These are phyloP conservation scores for Mycena kentingensis DNA, from an alignment of 768 basidiomycete genomes.

Conservation along the genomic window DNA sequence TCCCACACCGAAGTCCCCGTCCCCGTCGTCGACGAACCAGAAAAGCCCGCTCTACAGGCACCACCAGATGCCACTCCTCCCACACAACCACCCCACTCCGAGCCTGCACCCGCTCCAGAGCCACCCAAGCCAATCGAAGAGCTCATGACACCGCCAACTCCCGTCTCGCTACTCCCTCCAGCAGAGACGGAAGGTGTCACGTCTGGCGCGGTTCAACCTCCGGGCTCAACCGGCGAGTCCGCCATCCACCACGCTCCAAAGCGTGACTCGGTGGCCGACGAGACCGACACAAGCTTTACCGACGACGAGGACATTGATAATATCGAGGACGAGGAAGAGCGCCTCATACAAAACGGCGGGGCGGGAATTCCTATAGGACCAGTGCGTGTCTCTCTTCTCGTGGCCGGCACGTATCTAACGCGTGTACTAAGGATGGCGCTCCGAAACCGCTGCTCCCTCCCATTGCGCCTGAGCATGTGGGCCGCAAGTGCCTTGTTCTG, in stretches of 20 bases:
- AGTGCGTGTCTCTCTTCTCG: slow-evolving; percentile 48
- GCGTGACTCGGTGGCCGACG: slow-evolving; percentile 37
- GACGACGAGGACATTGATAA: slow-evolving; percentile 52
- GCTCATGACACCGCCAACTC: slow-evolving; percentile 20
- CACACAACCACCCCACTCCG: neutral
- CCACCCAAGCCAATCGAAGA: slow-evolving; percentile 17
- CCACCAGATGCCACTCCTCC: neutral
- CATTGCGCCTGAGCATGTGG: slow-evolving; percentile 61
- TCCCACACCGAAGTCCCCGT: slow-evolving; percentile 13
- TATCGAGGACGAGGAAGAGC: slow-evolving; percentile 68
- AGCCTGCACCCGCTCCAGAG: neutral
- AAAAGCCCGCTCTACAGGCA: slow-evolving; percentile 17
- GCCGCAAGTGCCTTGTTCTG: slow-evolving; percentile 81
- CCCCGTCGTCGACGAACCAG: slow-evolving; percentile 5
- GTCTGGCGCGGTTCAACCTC: slow-evolving; percentile 87
- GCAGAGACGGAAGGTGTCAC: slow-evolving; percentile 85
- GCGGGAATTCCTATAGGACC: slow-evolving; percentile 81
- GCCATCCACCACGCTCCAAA: slow-evolving; percentile 34
- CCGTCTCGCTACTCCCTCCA: slow-evolving; percentile 19
- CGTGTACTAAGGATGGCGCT: slow-evolving; percentile 58
- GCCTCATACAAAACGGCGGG: slow-evolving; percentile 73
- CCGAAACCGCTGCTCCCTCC: slow-evolving; percentile 74
- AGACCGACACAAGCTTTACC: slow-evolving; percentile 45
- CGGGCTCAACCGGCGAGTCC: slow-evolving; percentile 73
- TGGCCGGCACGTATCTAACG: slow-evolving; percentile 8